A percentile compares a stretch with the other conserved stretches of the same genome.
Conservation (phyloP, 805 yeast species). For the Wickerhamiella azyma region DNA sequence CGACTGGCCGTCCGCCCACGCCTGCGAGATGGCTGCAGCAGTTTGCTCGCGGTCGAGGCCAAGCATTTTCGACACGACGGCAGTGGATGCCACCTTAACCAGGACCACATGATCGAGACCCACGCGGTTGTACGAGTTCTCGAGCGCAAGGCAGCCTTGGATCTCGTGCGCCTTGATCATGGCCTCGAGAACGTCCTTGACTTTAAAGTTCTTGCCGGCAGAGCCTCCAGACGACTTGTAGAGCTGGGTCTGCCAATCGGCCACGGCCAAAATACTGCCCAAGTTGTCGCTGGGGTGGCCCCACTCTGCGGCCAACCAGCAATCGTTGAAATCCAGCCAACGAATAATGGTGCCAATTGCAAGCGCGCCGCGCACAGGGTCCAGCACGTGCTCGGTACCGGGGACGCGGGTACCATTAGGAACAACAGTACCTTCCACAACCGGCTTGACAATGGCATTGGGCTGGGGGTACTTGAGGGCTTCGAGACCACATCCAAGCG, state of each 20-base stretch:
- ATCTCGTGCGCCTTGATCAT: constrained; percentile 55
- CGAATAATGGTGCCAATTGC: constrained; percentile 43
- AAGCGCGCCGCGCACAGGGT: constrained; percentile 48
- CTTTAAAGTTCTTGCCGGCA: constrained; percentile 32
- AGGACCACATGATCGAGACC: constrained; percentile 48
- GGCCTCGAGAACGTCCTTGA: constrained; percentile 38
- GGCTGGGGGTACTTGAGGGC: constrained; percentile 42
- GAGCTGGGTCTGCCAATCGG: constrained; percentile 40
- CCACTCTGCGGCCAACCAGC: constrained; percentile 62
- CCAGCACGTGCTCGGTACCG: constrained; percentile 38
- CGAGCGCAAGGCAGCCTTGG: constrained; percentile 45
- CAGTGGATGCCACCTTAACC: constrained; percentile 48
- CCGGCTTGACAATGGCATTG: constrained; percentile 36
- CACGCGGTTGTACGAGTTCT: constrained; percentile 45
- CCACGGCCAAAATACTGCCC: constrained; percentile 46
- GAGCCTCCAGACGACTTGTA: constrained; percentile 29
- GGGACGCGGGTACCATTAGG: constrained; percentile 43
- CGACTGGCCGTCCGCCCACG: constrained; percentile 47
- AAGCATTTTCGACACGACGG: constrained; percentile 43
- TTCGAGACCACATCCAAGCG: constrained; percentile 48
- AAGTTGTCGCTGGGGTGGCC: constrained; percentile 53
- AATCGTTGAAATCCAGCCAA: constrained; percentile 50
- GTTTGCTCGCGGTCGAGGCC: constrained; percentile 40
- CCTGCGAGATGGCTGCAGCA: constrained; percentile 42
- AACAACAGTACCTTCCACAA: constrained; percentile 42